Conservation (phyloP, 805 yeast genomes). For the Metschnikowia cubensis region DNA sequence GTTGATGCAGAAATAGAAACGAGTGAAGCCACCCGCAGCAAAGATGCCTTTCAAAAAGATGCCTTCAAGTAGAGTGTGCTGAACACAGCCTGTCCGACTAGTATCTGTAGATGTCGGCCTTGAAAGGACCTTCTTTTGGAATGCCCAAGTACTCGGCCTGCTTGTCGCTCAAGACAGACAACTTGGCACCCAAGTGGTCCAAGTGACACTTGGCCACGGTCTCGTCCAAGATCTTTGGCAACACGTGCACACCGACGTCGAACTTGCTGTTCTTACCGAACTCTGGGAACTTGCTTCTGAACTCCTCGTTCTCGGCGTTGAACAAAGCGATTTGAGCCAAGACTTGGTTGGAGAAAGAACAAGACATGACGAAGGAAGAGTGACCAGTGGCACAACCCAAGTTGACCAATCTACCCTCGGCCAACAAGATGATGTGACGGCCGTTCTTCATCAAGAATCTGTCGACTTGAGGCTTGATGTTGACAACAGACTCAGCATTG, state of each 20-base stretch:
- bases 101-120: conserved; percentile 97
- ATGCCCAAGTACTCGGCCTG: conserved; percentile 95
- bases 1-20: conserved; percentile 41
- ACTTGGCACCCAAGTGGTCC: conserved; percentile 87
- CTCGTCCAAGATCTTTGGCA: conserved; percentile 98
- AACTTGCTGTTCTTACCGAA: conserved; percentile 91
- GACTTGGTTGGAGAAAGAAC: conserved; percentile 99
- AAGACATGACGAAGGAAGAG: conserved; percentile 98
- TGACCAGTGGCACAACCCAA: conserved; percentile 99
- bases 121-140: conserved; percentile 93
- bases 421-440: conserved; percentile 90
- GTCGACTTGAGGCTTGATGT: conserved; percentile 99
- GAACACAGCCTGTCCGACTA: conserved; percentile 32
- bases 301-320: conserved; percentile 78
- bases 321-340: conserved; percentile 83
- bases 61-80: conserved; percentile 12
- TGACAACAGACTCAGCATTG: conserved; percentile 87
- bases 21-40: conserved; percentile 5
- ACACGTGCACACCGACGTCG: conserved; percentile 86
- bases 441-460: conserved; percentile 87
- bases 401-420: conserved; percentile 99
- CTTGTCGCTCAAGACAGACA: conserved; percentile 66
- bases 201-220: conserved; percentile 97
- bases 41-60: conserved; percentile 9
- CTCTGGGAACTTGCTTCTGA: conserved; percentile 81